These are phyloP conservation scores for Austroboletus eburneus DNA, from an alignment of 768 basidiomycete species.

Conservation along the genomic window DNA sequence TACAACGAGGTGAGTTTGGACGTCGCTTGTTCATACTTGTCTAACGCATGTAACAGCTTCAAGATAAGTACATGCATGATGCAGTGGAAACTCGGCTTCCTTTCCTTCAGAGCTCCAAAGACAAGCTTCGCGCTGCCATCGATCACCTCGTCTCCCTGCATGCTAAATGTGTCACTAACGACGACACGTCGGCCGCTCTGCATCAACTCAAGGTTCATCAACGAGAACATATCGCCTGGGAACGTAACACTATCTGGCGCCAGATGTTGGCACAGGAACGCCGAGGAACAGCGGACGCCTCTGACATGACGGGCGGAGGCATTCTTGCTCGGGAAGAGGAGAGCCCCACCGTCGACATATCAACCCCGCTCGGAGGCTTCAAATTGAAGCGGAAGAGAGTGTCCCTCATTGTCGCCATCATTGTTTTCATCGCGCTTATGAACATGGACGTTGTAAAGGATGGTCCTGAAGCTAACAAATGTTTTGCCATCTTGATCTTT, in stretches of 20 bases:
- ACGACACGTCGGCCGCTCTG: conserved; percentile 62
- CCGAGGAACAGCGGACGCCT: conserved; percentile 41
- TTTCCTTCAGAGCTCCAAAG: conserved; percentile 62
- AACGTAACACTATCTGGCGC: conserved; percentile 96
- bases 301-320: conserved; percentile 40
- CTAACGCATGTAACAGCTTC: conserved; percentile 43
- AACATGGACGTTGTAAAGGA: conserved; percentile 53
- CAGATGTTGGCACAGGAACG: conserved; percentile 88
- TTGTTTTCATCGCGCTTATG: conserved; percentile 57
- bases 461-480: conserved; percentile 73
- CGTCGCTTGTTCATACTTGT: background rate
- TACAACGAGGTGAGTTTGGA: conserved; percentile 49
- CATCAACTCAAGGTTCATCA: conserved; percentile 84
- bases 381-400: conserved; percentile 61
- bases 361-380: conserved; percentile 64
- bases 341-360: conserved; percentile 37
- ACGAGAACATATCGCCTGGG: conserved; percentile 93
- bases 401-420: conserved; percentile 52
- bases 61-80: conserved; percentile 71
- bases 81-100: conserved; percentile 64
- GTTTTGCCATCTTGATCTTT: conserved; percentile 84
- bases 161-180: conserved; percentile 77
- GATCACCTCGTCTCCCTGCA: conserved; percentile 66
- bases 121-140: conserved; percentile 55
- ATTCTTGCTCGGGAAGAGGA: conserved; percentile 42